Percentiles rank a stretch among this genome's conserved stretches.
Conservation (phyloP, 768 basidiomycete genomes). For the Trametes gibbosa region DNA sequence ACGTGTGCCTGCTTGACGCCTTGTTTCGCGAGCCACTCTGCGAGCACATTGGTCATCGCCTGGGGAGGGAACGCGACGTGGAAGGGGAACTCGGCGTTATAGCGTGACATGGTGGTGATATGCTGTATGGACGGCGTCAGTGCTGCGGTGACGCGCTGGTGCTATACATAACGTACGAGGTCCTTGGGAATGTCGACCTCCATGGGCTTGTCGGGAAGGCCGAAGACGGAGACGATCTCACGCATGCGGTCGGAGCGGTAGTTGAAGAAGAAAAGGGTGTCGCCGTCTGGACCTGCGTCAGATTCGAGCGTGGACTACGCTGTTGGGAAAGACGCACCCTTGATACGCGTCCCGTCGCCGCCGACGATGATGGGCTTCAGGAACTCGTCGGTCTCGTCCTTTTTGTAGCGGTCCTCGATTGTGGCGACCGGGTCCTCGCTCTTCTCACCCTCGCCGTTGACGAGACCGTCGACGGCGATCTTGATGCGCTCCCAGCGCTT, state of each 20-base stretch:
- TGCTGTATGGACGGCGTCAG: slow-evolving; percentile 40
- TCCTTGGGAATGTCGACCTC: slow-evolving; percentile 79
- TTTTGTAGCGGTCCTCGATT: slow-evolving; percentile 73
- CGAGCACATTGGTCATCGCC: slow-evolving; percentile 90
- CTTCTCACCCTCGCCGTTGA: slow-evolving; percentile 66
- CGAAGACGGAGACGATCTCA: slow-evolving; percentile 81
- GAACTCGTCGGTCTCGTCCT: slow-evolving; percentile 92
- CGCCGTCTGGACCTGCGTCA: slow-evolving; percentile 50
- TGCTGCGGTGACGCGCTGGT: not conserved
- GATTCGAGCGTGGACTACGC: too few relatives aligned
- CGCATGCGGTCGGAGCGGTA: slow-evolving; percentile 97
- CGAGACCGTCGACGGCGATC: slow-evolving; percentile 82
- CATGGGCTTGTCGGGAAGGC: slow-evolving; percentile 78
- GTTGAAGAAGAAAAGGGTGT: slow-evolving; percentile 96
- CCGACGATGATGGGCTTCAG: slow-evolving; percentile 91
- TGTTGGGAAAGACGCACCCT: slow-evolving; percentile 48
- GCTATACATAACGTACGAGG: slow-evolving; percentile 49
- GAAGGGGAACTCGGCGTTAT: slow-evolving; percentile 91
- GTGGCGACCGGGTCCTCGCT: slow-evolving; percentile 58
- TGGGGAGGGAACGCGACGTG: slow-evolving; percentile 91
- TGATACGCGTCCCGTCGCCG: slow-evolving; percentile 73
- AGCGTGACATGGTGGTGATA: slow-evolving; percentile 92
- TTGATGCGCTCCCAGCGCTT: slow-evolving; percentile 96
- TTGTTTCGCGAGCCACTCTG: slow-evolving; percentile 83
- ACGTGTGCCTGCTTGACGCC: slow-evolving; percentile 86